Conservation (phyloP, 2,329 filamentous ascomycete genomes). For the Cercospora nicotianae region DNA sequence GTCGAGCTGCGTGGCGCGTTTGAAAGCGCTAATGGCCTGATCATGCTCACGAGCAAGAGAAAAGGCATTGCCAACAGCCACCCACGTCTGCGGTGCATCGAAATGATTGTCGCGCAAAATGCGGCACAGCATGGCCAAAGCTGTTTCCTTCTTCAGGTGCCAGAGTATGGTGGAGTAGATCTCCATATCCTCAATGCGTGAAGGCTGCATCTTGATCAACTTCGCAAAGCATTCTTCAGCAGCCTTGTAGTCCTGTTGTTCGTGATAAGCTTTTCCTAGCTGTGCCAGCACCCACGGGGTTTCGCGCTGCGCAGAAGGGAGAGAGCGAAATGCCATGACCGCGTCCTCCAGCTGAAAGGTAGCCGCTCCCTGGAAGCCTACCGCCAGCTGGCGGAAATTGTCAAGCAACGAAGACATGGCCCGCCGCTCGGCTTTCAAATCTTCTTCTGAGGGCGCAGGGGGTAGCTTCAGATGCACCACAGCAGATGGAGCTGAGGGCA, state of each 20-base stretch:
- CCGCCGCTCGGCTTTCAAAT: slow-evolving; percentile 58
- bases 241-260: slow-evolving; percentile 81
- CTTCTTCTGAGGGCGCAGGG: slow-evolving; percentile 16
- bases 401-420: slow-evolving; percentile 75
- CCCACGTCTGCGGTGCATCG: slow-evolving; percentile 93
- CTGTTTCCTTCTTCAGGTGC: slow-evolving; percentile 90
- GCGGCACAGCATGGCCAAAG: slow-evolving; percentile 88
- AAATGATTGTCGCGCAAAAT: slow-evolving; percentile 84
- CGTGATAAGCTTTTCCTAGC: slow-evolving; percentile 86
- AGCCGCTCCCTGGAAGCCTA: slow-evolving; percentile 74
- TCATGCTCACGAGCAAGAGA: slow-evolving; percentile 91
- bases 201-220: slow-evolving; percentile 76
- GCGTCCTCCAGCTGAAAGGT: slow-evolving; percentile 79
- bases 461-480: slow-evolving; percentile 27
- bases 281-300: slow-evolving; percentile 92
- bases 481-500: slow-evolving; percentile 34
- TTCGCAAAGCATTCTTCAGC: slow-evolving; percentile 83
- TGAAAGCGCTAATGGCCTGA: slow-evolving; percentile 91
- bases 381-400: slow-evolving; percentile 76
- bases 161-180: slow-evolving; percentile 98
- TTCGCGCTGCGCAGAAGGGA: slow-evolving; percentile 75
- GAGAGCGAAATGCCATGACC: slow-evolving; percentile 67
- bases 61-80: slow-evolving; percentile 90
- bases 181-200: slow-evolving; percentile 91
- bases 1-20: slow-evolving; percentile 85